These are phyloP conservation scores for Penicillium paxilli DNA, from an alignment of 495 filamentous ascomycete genomes.

Conservation along the genomic window DNA sequence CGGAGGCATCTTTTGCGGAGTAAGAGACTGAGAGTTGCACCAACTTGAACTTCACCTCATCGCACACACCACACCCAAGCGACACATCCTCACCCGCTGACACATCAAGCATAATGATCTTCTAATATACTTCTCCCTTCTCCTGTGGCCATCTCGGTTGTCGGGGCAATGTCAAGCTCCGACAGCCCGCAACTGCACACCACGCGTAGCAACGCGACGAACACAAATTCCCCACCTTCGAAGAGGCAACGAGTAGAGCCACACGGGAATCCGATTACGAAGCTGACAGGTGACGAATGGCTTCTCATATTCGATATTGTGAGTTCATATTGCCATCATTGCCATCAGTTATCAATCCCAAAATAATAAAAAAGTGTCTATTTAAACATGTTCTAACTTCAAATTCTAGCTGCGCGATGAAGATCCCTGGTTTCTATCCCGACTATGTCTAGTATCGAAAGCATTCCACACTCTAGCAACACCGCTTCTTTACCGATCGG, in stretches of 20 bases:
- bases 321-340: neutral
- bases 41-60: too few relatives aligned
- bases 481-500: neutral
- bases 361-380: too few relatives aligned
- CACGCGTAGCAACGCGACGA: neutral
- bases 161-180: neutral
- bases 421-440: neutral
- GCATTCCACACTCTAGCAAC: neutral
- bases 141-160: neutral
- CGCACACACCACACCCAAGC: too few relatives aligned
- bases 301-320: neutral
- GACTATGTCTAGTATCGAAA: neutral
- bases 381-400: neutral
- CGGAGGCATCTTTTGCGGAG: too few relatives aligned
- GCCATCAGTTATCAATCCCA: neutral
- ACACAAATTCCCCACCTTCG: neutral
- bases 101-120: too few relatives aligned
- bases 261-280: neutral
- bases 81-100: too few relatives aligned
- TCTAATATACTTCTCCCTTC: too few relatives aligned
- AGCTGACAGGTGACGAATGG: neutral
- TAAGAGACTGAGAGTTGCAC: too few relatives aligned
- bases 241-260: neutral
- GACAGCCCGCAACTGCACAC: neutral
- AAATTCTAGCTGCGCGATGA: neutral